These are phyloP conservation scores for Bathelium albidoporum DNA, from an alignment of 495 filamentous ascomycete genomes.

Conservation along the genomic window DNA sequence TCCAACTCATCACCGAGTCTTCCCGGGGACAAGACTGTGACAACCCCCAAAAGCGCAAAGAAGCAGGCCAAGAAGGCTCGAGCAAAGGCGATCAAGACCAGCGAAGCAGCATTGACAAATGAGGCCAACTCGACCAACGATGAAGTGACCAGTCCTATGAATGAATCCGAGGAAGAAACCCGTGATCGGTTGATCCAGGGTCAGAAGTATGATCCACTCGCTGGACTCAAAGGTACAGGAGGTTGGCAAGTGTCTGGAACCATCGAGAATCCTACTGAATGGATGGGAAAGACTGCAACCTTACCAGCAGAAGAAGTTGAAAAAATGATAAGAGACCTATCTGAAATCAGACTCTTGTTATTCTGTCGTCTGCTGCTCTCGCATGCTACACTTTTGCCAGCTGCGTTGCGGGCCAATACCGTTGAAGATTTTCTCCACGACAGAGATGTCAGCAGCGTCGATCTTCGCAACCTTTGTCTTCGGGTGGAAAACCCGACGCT, in stretches of 20 bases:
- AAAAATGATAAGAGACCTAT: constrained; percentile 33
- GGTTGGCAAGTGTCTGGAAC: constrained; percentile 34
- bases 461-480: constrained; percentile 40
- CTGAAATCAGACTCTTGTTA: constrained; percentile 41
- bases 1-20: constrained; percentile 17
- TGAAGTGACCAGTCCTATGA: neutral
- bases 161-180: constrained; percentile 19
- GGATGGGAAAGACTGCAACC: constrained; percentile 24
- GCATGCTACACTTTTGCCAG: constrained; percentile 38
- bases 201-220: constrained; percentile 25
- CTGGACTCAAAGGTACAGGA: constrained; percentile 12
- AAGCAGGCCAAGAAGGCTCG: constrained; percentile 32
- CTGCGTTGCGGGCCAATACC: constrained; percentile 34
- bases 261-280: constrained; percentile 29
- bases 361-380: constrained; percentile 42
- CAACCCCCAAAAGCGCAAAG: constrained; percentile 10
- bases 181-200: constrained; percentile 27
- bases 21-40: neutral
- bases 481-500: constrained; percentile 37
- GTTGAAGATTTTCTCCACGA: constrained; percentile 41
- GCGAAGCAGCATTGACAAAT: constrained; percentile 3
- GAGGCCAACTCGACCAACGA: neutral
- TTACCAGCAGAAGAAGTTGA: constrained; percentile 38
- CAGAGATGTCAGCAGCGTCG: constrained; percentile 32
- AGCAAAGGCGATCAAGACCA: constrained; percentile 22